Evolutionary conservation across 2,329 filamentous ascomycete genomes (phyloP).

Genomic region (Trichoderma atroviride): DNA sequence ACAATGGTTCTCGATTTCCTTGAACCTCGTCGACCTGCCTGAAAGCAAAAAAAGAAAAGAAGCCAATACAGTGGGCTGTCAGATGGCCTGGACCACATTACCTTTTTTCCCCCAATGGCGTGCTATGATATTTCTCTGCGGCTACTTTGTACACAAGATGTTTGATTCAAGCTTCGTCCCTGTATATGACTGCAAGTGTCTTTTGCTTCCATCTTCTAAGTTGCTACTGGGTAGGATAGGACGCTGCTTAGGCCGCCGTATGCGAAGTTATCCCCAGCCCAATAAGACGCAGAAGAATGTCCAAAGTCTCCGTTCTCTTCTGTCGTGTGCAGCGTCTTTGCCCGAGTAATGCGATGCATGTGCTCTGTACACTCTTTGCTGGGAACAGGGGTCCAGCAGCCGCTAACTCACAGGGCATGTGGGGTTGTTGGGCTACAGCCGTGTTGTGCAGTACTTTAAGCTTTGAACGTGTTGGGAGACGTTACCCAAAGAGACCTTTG

Average conservation of each 20-base stretch:
- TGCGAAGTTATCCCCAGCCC: constrained; percentile 1
- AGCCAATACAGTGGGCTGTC: not conserved
- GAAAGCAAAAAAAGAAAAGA: not conserved
- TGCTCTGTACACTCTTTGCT: constrained; percentile 15
- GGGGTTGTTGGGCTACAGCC: constrained; percentile 13
- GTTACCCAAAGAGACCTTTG: not conserved
- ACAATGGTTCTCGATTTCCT: constrained; percentile 4
- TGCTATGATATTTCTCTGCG: not conserved
- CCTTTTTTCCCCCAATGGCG: not conserved
- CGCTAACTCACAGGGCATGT: constrained; percentile 12
- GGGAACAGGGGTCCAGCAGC: constrained; percentile 5
- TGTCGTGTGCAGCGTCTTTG: not conserved
- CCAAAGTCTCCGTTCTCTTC: not conserved
- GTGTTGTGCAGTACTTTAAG: not conserved
- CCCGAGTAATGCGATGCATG: not conserved
- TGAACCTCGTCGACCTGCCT: not conserved
- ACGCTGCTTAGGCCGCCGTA: not conserved
- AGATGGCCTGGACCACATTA: constrained; percentile 12
- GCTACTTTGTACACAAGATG: not conserved
- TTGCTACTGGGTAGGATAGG: not conserved
- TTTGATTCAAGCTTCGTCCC: not conserved
- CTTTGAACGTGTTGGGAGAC: not conserved
- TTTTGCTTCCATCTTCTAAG: not conserved
- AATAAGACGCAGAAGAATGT: not conserved
- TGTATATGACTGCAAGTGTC: not conserved